phyloP scores from a whole-genome alignment of 176 grass and related monocot genomes.

The Puya raimondii region DNA sequence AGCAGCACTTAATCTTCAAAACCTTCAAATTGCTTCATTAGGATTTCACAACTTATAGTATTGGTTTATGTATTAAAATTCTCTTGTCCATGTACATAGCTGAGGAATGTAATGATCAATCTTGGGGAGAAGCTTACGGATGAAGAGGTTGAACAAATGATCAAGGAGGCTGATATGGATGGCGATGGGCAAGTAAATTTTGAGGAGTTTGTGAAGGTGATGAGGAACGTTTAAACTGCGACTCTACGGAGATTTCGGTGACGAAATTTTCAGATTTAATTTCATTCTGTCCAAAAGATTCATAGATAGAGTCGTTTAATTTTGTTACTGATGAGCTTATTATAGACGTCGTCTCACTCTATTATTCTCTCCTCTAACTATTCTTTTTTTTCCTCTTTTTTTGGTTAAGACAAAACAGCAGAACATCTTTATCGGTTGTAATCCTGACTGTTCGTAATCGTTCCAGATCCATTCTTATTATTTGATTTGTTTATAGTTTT shows the following conservation, averaged over 20 bases:
- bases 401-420: not conserved
- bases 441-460: too few species aligned
- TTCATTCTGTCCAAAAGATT: not conserved
- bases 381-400: not conserved
- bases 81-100: constrained; percentile 21
- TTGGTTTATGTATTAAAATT: not conserved
- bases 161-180: constrained; percentile 51
- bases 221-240: constrained; percentile 33
- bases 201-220: constrained; percentile 59
- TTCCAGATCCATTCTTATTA: too few species aligned
- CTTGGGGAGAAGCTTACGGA: constrained; percentile 62
- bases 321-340: not conserved
- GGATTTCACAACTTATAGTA: too few species aligned
- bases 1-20: too few species aligned
- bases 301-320: not conserved
- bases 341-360: not conserved
- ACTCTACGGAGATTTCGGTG: not conserved
- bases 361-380: not conserved
- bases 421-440: too few species aligned
- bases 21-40: too few species aligned
- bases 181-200: constrained; percentile 63
- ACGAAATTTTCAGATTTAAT: not conserved
- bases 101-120: constrained; percentile 60
- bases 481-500: too few species aligned
- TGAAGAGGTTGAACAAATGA: constrained; percentile 65